These are phyloP conservation scores for Plantago ovata DNA, from an alignment of 257 asterid genomes.

Conservation along the genomic window DNA sequence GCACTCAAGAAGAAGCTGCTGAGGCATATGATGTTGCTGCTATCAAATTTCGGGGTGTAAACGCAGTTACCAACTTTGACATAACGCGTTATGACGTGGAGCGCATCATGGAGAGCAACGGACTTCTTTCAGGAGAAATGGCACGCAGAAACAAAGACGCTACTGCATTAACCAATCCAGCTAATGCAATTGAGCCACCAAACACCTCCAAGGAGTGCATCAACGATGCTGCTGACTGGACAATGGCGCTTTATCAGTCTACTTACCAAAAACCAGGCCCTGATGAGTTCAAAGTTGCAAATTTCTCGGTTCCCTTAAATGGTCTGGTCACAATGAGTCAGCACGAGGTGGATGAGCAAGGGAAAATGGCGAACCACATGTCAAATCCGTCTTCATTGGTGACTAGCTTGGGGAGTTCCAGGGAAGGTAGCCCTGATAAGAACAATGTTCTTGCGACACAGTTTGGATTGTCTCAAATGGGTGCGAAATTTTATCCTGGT, in stretches of 20 bases:
- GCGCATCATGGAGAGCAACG: constrained; percentile 72
- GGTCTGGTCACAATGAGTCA: constrained; percentile 26
- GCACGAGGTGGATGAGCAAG: constrained; percentile 25
- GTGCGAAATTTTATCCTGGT: constrained; percentile 37
- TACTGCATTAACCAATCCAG: constrained; percentile 7
- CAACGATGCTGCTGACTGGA: constrained; percentile 39
- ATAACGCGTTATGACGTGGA: constrained; percentile 73
- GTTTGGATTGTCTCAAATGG: constrained; percentile 35
- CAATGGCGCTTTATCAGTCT: constrained; percentile 44
- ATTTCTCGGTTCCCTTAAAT: constrained; percentile 25
- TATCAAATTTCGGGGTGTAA: constrained; percentile 79
- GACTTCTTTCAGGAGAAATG: constrained; percentile 74
- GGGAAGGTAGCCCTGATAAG: constrained; percentile 64
- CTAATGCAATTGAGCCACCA: constrained; percentile 18
- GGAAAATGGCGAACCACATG: constrained; percentile 29
- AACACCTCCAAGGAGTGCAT: constrained; percentile 21
- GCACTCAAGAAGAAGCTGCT: constrained; percentile 99
- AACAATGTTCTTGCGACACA: constrained; percentile 27
- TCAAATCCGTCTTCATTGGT: constrained; percentile 46
- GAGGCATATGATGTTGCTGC: constrained; percentile 99
- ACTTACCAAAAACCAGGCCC: constrained; percentile 30
- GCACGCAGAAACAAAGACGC: constrained; percentile 57
- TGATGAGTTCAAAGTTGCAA: constrained; percentile 31
- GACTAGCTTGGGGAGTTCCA: constrained; percentile 56
- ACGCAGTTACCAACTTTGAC: constrained; percentile 91